These are phyloP conservation scores for Cenchrus americanus DNA, from an alignment of 176 grass and related monocot species.

Conservation along the genomic window DNA sequence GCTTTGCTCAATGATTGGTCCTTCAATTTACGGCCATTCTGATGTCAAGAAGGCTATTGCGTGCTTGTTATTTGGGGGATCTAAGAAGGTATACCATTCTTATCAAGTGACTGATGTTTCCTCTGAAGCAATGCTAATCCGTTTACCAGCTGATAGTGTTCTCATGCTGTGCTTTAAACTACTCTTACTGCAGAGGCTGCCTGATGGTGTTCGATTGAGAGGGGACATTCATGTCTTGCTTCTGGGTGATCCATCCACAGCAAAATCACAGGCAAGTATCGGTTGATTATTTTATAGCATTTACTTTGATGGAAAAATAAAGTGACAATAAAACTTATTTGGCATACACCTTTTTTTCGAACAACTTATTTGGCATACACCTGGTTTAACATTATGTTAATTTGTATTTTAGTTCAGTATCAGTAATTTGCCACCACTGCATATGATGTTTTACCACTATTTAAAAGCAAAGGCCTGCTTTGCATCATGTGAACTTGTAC, in stretches of 20 bases:
- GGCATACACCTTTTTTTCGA: too few relatives aligned
- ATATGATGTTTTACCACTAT: too few relatives aligned
- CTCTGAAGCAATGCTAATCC: background rate
- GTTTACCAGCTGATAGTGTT: background rate
- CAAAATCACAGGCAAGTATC: conserved; percentile 88
- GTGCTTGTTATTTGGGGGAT: conserved; percentile 88
- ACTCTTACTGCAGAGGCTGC: conserved; percentile 64
- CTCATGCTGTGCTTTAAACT: conserved; percentile 1
- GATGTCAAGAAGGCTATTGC: conserved; percentile 97
- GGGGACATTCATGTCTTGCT: conserved; percentile 95
- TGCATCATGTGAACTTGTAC: background rate
- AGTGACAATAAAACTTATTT: background rate
- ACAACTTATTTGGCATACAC: too few relatives aligned
- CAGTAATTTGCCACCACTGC: too few relatives aligned
- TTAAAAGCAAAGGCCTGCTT: too few relatives aligned
- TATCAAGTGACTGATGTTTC: background rate
- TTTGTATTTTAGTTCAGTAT: too few relatives aligned
- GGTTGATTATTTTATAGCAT: background rate
- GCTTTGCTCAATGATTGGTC: conserved; percentile 84
- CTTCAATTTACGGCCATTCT: conserved; percentile 88
- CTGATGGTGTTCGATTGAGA: conserved; percentile 87
- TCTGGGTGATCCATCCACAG: conserved; percentile 96
- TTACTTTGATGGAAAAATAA: conserved; percentile 8
- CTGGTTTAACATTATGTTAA: too few relatives aligned
- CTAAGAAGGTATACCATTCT: conserved; percentile 68